Conservation (phyloP, 192 early-diverging fungal species). For the Jimgerdemannia lactiflua region DNA sequence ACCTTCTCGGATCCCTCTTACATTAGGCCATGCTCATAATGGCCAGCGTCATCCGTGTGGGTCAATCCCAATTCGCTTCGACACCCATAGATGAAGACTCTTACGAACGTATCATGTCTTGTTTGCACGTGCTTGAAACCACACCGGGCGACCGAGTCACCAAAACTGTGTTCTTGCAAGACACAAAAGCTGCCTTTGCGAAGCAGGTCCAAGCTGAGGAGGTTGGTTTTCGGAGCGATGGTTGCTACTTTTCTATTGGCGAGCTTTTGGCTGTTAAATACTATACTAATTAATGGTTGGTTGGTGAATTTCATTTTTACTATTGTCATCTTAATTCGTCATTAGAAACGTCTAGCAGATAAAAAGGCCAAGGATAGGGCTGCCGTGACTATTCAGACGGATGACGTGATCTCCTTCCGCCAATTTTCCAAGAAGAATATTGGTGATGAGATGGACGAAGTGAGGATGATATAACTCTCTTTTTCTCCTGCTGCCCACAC, state of each 20-base stretch:
- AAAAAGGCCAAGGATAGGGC: constrained; percentile 66
- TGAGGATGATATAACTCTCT: constrained; percentile 9
- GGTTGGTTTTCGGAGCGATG: constrained; percentile 22
- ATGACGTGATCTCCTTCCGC: constrained; percentile 88
- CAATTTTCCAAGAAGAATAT: constrained; percentile 75
- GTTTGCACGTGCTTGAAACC: constrained; percentile 74
- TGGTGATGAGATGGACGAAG: constrained; percentile 63
- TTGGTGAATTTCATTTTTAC: too few species aligned
- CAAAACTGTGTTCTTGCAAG: constrained; percentile 54
- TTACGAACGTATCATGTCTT: constrained; percentile 86
- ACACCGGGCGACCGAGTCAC: constrained; percentile 49
- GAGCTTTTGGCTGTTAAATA: too few species aligned
- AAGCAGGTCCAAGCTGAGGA: constrained; percentile 70
- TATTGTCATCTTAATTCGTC: too few species aligned
- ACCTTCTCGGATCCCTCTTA: background rate
- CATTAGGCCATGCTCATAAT: constrained; percentile 90
- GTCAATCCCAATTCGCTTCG: constrained; percentile 81
- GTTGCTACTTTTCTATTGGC: too few species aligned
- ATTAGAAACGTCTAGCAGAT: constrained; percentile 50
- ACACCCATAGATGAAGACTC: constrained; percentile 98
- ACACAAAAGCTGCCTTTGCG: constrained; percentile 57
- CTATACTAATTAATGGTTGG: too few species aligned
- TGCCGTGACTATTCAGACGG: constrained; percentile 69
- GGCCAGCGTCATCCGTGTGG: constrained; percentile 91
- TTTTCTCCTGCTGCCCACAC: background rate